Conservation (phyloP, 2,329 filamentous ascomycete genomes). For the Fonsecaea pugnacius region DNA sequence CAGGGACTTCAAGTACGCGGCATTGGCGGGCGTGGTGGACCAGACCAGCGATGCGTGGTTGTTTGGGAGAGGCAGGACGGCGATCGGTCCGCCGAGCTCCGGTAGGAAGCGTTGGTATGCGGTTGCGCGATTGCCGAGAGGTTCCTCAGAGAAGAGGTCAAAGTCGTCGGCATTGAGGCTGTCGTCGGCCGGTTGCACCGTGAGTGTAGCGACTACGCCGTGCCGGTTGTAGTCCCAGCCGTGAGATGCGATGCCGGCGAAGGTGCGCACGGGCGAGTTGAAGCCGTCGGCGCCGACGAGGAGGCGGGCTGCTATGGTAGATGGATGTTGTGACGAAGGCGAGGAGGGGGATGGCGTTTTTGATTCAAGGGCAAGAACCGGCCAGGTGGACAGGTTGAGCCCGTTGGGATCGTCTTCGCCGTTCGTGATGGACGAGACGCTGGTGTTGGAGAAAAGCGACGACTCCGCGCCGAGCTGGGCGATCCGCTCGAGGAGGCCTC, state of each 20-base stretch:
- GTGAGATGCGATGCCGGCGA: conserved; percentile 80
- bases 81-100: conserved; percentile 75
- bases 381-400: conserved; percentile 83
- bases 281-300: conserved; percentile 92
- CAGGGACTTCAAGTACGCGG: conserved; percentile 77
- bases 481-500: conserved; percentile 73
- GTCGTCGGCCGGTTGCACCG: conserved; percentile 60
- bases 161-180: conserved; percentile 39
- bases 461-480: conserved; percentile 63
- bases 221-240: conserved; percentile 95
- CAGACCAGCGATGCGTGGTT: conserved; percentile 86
- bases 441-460: conserved; percentile 74
- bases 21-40: conserved; percentile 85
- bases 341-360: conserved; percentile 42
- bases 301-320: conserved; percentile 74
- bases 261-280: conserved; percentile 88
- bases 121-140: conserved; percentile 50
- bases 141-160: conserved; percentile 43
- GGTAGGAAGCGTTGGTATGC: conserved; percentile 96
- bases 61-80: conserved; percentile 85
- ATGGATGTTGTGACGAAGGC: conserved; percentile 41
- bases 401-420: conserved; percentile 70
- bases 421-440: conserved; percentile 77
- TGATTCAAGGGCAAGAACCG: conserved; percentile 73
- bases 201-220: conserved; percentile 86